Evolutionary conservation across 148 eudicot species (phyloP), one percentile per base, ranked within the genome.

Genomic region (Oxyria digyna): DNA sequence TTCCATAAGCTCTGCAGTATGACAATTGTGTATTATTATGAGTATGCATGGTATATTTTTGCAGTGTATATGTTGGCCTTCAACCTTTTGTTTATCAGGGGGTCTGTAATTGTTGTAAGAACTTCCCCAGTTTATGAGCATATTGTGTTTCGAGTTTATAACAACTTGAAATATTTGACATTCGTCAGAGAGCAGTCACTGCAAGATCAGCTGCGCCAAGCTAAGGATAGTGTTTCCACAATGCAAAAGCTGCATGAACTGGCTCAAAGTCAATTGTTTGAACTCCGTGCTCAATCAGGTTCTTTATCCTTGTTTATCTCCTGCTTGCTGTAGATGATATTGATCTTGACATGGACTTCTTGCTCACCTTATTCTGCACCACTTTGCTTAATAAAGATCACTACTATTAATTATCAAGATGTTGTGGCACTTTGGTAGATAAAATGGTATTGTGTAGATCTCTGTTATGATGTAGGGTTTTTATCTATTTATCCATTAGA

Each of bases 221-320:
- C 98, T 50, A 81, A 88, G 76, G 98, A 90, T 21, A 90, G 98
- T 78, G 98, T 94, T 76, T 76, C 97, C 69, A 94, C 90, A 27
- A 94, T 94, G 97, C 89, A 87, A 72, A 90, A 88, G 68, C 76
- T 94, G 62, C 97, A 94, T 78, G 98, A 94, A 76, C 94, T 94
- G 81, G 98, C 98, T 24, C 98, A 94, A 82, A 94, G 89, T 82
- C 91, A 94, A 72, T 77, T 94, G 78, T 94, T 94, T 86, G 98
- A 94, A 76, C 80, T 86, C 68, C 96, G 90, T 72, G 92, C 97
- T 54, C 98, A 90, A 67, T 87, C 98, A 88, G 98, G 98, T 94
- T 32, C 67, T 41, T 59, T 27, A 31, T 69, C 71, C 64, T 38
- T 69, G 40, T 23, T 45, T 15, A 46, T 43, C n/a, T 3, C 35